Evolutionary conservation across 2,329 filamentous ascomycete species (phyloP).

Genomic region (Aspergillus spinulosporus): DNA sequence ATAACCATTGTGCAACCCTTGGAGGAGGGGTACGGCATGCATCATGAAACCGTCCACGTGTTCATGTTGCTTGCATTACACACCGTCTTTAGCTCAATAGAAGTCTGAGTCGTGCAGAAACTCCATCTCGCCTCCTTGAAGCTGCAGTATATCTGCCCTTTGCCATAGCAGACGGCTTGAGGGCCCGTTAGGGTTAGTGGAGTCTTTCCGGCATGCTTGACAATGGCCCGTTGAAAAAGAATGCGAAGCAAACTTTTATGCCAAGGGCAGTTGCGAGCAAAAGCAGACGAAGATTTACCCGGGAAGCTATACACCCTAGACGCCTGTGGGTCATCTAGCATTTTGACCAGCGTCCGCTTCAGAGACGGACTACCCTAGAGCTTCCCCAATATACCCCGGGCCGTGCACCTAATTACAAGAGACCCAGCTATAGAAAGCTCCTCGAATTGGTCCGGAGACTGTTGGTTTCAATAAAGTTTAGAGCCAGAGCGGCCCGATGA

Average conservation of each 20-base stretch:
- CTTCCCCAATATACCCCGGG: neutral
- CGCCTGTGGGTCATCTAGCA: constrained; percentile 1
- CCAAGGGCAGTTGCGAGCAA: constrained; percentile 1
- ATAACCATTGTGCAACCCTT: constrained; percentile 6
- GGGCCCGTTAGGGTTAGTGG: neutral
- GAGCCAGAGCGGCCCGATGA: neutral
- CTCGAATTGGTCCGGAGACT: neutral
- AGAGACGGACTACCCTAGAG: neutral
- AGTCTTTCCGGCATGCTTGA: neutral
- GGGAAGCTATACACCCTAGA: neutral
- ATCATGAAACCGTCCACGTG: constrained; percentile 15
- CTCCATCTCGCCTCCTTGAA: neutral
- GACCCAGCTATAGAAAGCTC: neutral
- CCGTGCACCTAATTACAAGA: neutral
- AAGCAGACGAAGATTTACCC: neutral
- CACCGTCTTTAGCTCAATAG: neutral
- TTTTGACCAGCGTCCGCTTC: neutral
- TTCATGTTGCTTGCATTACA: constrained; percentile 11
- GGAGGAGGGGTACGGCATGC: neutral
- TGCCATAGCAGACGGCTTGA: neutral
- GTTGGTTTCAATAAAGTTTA: neutral
- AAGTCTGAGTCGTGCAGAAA: constrained; percentile 5
- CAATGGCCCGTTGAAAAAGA: neutral
- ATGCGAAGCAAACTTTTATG: constrained; percentile 3
- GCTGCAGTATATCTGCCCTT: neutral